Conservation (phyloP, 352 stramenopile species). For the Pythium insidiosum region DNA sequence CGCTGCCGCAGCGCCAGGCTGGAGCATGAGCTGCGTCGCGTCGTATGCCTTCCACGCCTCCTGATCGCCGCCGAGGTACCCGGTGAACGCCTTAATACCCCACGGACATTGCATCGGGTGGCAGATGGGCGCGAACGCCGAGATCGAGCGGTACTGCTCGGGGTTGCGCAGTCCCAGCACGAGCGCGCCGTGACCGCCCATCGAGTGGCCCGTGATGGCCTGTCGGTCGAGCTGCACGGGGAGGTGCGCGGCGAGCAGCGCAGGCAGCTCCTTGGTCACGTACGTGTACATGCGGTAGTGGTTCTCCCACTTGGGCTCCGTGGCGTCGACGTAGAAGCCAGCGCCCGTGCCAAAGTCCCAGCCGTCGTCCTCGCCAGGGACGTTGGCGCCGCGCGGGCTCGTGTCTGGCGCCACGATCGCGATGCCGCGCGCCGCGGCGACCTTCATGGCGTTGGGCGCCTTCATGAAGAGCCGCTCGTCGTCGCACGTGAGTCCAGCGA, state of each 20-base stretch:
- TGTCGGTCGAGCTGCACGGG: slow-evolving; percentile 70
- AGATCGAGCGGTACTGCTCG: slow-evolving; percentile 89
- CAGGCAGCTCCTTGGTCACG: slow-evolving; percentile 93
- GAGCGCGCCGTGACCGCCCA: slow-evolving; percentile 96
- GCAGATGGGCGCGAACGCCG: slow-evolving; percentile 94
- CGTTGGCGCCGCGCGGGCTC: slow-evolving; percentile 85
- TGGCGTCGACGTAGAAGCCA: slow-evolving; percentile 98
- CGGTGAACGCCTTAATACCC: slow-evolving; percentile 97
- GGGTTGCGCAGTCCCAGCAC: slow-evolving; percentile 91
- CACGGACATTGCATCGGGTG: slow-evolving; percentile 96
- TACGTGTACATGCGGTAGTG: slow-evolving; percentile 99
- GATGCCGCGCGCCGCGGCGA: slow-evolving; percentile 87
- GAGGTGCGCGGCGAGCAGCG: slow-evolving; percentile 86
- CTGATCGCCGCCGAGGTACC: slow-evolving; percentile 92
- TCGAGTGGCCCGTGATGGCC: slow-evolving; percentile 95
- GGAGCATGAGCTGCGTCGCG: slow-evolving; percentile 84
- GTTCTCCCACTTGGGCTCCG: slow-evolving; percentile 83
- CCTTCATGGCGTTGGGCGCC: slow-evolving; percentile 83
- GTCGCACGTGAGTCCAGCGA: slow-evolving; percentile 96
- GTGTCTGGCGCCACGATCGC: slow-evolving; percentile 96
- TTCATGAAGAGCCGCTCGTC: slow-evolving; percentile 96
- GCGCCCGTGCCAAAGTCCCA: slow-evolving; percentile 97
- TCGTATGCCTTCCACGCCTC: slow-evolving; percentile 88
- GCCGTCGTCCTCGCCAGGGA: slow-evolving; percentile 91
- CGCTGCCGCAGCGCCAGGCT: slow-evolving; percentile 48